Percentiles rank a stretch among this genome's conserved stretches.
Evolutionary conservation across 352 stramenopile genomes (phyloP).

Genomic region (Globisporangium irregulare): DNA sequence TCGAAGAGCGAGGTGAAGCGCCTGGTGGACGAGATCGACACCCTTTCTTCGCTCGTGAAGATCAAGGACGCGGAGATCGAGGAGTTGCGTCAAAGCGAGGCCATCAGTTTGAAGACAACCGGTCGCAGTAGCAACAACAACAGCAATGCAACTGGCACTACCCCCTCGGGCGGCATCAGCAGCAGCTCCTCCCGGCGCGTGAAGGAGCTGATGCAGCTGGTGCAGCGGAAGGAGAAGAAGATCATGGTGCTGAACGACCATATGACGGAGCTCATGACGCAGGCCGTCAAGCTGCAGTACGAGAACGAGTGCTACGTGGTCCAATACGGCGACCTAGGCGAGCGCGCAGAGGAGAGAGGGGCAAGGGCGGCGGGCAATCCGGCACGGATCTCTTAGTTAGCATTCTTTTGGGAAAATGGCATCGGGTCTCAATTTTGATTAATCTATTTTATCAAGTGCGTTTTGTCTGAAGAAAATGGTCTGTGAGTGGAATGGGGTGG

Average conservation of each 20-base stretch:
- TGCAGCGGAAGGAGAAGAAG: conserved; percentile 73
- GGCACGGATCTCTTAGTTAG: conserved; percentile 7
- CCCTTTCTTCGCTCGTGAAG: conserved; percentile 40
- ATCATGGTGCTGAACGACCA: conserved; percentile 85
- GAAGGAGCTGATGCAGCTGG: conserved; percentile 40
- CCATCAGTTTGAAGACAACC: conserved; percentile 13
- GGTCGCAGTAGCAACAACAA: conserved; percentile 16
- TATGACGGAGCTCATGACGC: conserved; percentile 79
- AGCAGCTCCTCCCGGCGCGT: conserved; percentile 37
- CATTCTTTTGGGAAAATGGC: neutral
- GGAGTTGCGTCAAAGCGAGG: conserved; percentile 22
- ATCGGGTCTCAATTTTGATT: neutral
- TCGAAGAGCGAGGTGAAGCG: conserved; percentile 45
- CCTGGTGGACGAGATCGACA: conserved; percentile 47
- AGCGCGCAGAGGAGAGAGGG: conserved; percentile 1
- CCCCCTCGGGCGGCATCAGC: conserved; percentile 10
- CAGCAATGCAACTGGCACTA: conserved; percentile 7
- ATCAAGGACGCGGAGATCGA: conserved; percentile 54
- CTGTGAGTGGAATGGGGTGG: neutral
- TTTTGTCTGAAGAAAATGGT: neutral
- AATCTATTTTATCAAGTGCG: conserved; percentile 11
- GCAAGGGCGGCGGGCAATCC: conserved; percentile 8
- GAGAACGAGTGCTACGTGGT: conserved; percentile 62
- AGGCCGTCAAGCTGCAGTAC: conserved; percentile 71
- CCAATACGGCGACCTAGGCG: conserved; percentile 31